A percentile compares a stretch with the other conserved stretches of the same genome.
Conservation (phyloP, 352 stramenopile species). For the Globisporangium middletonii region DNA sequence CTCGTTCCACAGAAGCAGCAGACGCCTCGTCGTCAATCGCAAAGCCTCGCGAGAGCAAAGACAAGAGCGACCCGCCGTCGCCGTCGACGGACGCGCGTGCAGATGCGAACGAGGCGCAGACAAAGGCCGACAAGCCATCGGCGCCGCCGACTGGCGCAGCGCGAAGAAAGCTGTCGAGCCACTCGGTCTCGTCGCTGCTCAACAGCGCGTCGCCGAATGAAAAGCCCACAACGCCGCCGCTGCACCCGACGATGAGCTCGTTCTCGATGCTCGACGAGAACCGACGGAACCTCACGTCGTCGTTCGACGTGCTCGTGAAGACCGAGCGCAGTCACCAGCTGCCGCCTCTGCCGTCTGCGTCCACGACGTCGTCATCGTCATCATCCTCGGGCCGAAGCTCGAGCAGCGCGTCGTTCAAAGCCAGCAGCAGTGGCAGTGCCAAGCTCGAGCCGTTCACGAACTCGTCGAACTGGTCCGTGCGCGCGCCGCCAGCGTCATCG, state of each 20-base stretch:
- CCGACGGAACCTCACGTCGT: constrained; percentile 12
- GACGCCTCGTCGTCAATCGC: too few species aligned
- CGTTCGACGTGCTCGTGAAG: constrained; percentile 45
- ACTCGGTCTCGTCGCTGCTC: constrained; percentile 69
- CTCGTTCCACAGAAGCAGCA: too few species aligned
- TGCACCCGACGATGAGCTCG: constrained; percentile 26
- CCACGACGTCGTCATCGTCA: not conserved
- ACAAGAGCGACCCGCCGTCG: too few species aligned
- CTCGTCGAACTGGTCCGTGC: constrained; percentile 15
- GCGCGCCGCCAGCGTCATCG: not conserved
- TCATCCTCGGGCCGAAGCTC: not conserved
- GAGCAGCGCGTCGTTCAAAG: not conserved
- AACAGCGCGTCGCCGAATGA: constrained; percentile 60
- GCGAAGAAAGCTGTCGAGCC: constrained; percentile 33
- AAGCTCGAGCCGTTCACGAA: constrained; percentile 20
- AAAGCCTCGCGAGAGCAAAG: too few species aligned
- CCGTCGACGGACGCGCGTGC: too few species aligned
- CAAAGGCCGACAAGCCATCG: not conserved
- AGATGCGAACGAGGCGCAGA: not conserved
- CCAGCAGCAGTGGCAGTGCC: not conserved
- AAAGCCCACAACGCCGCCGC: constrained; percentile 12
- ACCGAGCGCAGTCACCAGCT: constrained; percentile 38
- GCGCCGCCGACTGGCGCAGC: constrained; percentile 10
- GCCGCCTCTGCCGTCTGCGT: constrained; percentile 16
- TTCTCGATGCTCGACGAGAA: constrained; percentile 29